These are phyloP conservation scores for Neonectria hederae DNA, from an alignment of 2,329 filamentous ascomycete species.

Conservation along the genomic window DNA sequence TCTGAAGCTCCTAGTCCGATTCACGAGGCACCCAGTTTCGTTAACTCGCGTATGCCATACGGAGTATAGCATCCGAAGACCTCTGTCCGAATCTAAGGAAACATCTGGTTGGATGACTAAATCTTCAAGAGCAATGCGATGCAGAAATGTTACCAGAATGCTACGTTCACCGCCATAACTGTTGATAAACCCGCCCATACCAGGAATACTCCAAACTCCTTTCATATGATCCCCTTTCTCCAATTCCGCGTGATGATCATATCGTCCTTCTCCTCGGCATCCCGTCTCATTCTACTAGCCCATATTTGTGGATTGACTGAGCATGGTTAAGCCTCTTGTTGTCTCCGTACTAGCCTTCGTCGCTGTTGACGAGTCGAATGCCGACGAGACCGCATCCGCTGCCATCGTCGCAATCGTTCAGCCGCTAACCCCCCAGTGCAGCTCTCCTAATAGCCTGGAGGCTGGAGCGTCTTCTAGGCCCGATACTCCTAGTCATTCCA, in stretches of 20 bases:
- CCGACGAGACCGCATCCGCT: background rate
- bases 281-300: background rate
- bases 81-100: background rate
- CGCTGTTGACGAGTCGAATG: background rate
- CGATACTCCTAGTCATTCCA: constrained; percentile 50
- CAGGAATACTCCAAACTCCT: constrained; percentile 3
- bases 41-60: background rate
- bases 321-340: background rate
- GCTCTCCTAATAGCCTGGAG: background rate
- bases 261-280: no score
- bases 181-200: background rate
- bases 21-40: background rate
- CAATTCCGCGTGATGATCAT: constrained; percentile 1
- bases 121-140: background rate
- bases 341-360: background rate
- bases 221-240: background rate
- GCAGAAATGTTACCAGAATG: background rate
- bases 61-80: background rate
- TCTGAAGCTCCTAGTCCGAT: background rate
- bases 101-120: background rate
- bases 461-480: constrained; percentile 8
- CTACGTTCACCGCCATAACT: background rate
- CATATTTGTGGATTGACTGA: background rate
- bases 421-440: background rate
- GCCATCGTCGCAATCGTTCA: background rate